A percentile compares a stretch with the other conserved stretches of the same genome.
phyloP scores from a whole-genome alignment of 2,329 filamentous ascomycete genomes.

The Hymenoscyphus albidus region DNA sequence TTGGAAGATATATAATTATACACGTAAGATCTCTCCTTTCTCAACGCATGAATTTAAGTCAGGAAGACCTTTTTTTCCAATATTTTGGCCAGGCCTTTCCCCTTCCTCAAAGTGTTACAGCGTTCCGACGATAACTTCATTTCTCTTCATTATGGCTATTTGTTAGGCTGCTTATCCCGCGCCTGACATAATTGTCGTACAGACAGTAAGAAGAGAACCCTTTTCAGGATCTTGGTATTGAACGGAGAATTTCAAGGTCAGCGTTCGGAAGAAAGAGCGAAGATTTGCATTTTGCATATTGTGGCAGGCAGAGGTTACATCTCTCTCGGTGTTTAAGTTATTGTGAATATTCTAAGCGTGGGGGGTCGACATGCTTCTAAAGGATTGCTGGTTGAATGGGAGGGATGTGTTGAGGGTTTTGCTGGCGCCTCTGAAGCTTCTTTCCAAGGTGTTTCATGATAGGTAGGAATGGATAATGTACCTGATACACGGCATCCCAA shows the following conservation, averaged over 20 bases:
- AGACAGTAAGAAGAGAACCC: background rate
- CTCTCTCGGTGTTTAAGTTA: background rate
- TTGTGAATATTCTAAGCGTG: background rate
- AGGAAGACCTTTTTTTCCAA: too few species aligned
- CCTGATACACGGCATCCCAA: background rate
- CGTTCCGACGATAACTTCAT: background rate
- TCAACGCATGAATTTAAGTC: background rate
- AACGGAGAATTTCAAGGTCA: background rate
- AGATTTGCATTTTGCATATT: background rate
- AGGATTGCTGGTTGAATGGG: background rate
- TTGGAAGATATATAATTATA: background rate
- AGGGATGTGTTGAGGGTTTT: background rate
- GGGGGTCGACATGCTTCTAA: background rate
- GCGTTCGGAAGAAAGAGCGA: background rate
- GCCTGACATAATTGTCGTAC: background rate
- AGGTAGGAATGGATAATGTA: background rate
- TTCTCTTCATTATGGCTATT: background rate
- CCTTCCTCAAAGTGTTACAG: background rate
- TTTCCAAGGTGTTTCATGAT: background rate
- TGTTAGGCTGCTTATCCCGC: background rate
- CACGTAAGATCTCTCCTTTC: background rate
- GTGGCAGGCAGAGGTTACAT: background rate
- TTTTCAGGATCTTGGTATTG: constrained; percentile 5
- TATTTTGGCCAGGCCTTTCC: background rate
- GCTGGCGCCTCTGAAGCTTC: too few species aligned